Conservation (phyloP, 495 filamentous ascomycete species). For the Hypoxylon fragiforme region DNA sequence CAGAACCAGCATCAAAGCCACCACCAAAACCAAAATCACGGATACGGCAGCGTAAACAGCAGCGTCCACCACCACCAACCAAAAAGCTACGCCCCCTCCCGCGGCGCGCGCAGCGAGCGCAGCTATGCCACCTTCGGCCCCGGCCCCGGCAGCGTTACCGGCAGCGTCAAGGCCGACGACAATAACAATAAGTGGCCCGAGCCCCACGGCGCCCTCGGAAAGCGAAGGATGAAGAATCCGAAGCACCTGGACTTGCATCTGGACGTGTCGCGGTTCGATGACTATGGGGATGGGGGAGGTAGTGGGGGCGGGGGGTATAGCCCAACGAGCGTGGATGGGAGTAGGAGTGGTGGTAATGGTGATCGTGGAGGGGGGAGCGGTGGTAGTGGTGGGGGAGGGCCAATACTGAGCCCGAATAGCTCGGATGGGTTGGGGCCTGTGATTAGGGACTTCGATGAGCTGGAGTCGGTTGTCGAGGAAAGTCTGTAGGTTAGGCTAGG, state of each 20-base stretch:
- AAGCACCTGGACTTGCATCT: slow-evolving; percentile 28
- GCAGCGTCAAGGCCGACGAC: slow-evolving; percentile 24
- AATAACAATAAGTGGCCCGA: slow-evolving; percentile 14
- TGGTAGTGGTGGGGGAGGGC: slow-evolving; percentile 26
- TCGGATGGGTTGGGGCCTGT: slow-evolving; percentile 41
- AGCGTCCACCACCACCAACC: too few relatives aligned
- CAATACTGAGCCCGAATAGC: slow-evolving; percentile 19
- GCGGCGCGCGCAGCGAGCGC: slow-evolving; percentile 20
- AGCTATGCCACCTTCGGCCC: slow-evolving; percentile 28
- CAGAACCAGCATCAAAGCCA: too few relatives aligned
- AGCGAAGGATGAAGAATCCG: slow-evolving; percentile 16
- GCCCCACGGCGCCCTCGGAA: slow-evolving; percentile 6
- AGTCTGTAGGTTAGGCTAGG: background rate
- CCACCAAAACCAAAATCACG: too few relatives aligned
- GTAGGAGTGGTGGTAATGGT: too few relatives aligned
- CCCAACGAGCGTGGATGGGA: slow-evolving; percentile 28
- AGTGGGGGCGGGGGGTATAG: slow-evolving; percentile 31
- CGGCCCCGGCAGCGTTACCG: slow-evolving; percentile 7
- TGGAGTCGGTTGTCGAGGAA: slow-evolving; percentile 39
- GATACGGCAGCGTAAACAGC: too few relatives aligned
- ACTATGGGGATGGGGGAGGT: slow-evolving; percentile 34
- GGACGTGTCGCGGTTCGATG: slow-evolving; percentile 16
- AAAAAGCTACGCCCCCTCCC: slow-evolving; percentile 10
- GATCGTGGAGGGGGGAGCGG: too few relatives aligned
- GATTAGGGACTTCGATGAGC: slow-evolving; percentile 51